Conservation (phyloP, 306 rosid genomes). For the Dalbergia cochinchinensis region DNA sequence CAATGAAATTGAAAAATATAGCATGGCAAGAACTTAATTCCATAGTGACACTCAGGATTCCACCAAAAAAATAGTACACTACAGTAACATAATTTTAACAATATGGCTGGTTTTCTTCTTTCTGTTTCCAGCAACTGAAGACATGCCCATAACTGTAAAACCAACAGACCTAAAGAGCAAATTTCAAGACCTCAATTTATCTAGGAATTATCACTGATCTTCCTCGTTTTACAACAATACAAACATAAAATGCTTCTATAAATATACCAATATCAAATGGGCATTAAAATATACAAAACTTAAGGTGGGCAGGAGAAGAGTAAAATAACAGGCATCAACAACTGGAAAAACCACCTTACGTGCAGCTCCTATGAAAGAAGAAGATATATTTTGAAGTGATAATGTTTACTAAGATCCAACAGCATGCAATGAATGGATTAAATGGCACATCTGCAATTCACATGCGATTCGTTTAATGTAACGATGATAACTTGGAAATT, state of each 20-base stretch:
- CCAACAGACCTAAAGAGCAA: background rate
- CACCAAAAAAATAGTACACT: background rate
- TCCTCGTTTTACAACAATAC: conserved; percentile 3
- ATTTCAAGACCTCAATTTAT: background rate
- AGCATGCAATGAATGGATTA: conserved; percentile 1
- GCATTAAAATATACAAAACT: background rate
- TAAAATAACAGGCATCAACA: conserved; percentile 1
- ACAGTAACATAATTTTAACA: conserved; percentile 17
- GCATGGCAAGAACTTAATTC: background rate
- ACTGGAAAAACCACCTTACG: background rate
- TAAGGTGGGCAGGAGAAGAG: background rate
- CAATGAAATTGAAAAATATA: conserved; percentile 10
- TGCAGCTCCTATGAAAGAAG: background rate
- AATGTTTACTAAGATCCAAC: conserved; percentile 1
- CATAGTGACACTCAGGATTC: background rate
- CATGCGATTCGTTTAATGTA: background rate
- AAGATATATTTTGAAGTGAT: background rate
- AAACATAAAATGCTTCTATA: background rate
- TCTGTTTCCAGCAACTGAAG: conserved; percentile 4
- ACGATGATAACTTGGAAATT: background rate
- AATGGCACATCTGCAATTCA: conserved; percentile 5
- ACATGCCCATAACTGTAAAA: conserved; percentile 4
- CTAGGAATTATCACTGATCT: background rate
- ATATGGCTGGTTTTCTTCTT: background rate
- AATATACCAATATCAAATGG: background rate